These are phyloP conservation scores for Omphalotus guepiniiformis DNA, from an alignment of 768 basidiomycete genomes.

Conservation along the genomic window DNA sequence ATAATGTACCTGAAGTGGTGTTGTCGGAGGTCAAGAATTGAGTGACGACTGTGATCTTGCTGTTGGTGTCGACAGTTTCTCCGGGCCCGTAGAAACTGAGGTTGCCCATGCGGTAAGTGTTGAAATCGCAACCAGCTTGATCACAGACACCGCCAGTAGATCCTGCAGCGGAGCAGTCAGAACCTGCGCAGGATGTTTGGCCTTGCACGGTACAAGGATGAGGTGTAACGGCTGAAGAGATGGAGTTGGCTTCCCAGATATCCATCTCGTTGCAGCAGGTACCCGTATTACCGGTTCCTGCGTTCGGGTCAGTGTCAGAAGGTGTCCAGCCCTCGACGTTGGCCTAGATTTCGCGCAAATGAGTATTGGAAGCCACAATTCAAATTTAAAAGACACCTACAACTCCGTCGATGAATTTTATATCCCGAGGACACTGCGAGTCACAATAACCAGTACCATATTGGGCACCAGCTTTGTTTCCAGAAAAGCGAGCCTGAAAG, in stretches of 20 bases:
- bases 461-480: conserved; percentile 50
- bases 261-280: conserved; percentile 40
- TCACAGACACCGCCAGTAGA: conserved; percentile 34
- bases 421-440: conserved; percentile 57
- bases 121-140: conserved; percentile 43
- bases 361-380: neutral
- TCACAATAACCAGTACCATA: conserved; percentile 66
- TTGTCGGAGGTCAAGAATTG: conserved; percentile 40
- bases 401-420: conserved; percentile 61
- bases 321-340: conserved; percentile 39
- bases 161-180: conserved; percentile 23
- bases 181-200: conserved; percentile 32
- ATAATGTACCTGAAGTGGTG: conserved; percentile 33
- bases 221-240: conserved; percentile 36
- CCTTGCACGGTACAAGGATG: conserved; percentile 36
- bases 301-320: conserved; percentile 23
- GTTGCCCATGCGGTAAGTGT: conserved; percentile 43
- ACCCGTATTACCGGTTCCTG: conserved; percentile 32
- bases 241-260: conserved; percentile 37
- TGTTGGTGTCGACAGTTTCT: conserved; percentile 33
- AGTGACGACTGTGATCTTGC: conserved; percentile 39
- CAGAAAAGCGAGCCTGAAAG: conserved; percentile 27
- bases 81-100: conserved; percentile 33
- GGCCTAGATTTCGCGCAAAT: conserved; percentile 16
- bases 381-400: conserved; percentile 22